Percentiles rank a stretch among this genome's conserved stretches.
These are phyloP conservation scores for Aspergillus coremiiformis DNA, from an alignment of 495 filamentous ascomycete species.

Conservation along the genomic window DNA sequence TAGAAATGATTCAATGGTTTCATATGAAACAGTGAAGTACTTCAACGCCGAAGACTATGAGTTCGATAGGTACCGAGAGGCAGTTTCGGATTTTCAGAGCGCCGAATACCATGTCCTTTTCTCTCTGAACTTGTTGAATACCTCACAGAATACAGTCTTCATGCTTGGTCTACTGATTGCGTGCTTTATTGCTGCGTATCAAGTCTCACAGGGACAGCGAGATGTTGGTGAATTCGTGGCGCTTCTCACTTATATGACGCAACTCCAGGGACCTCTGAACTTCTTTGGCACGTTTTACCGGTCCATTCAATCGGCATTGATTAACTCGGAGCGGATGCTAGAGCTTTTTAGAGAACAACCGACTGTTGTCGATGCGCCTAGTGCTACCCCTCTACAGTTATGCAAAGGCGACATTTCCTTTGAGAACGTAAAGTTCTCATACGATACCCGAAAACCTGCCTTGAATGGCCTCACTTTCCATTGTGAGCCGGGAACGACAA, in stretches of 20 bases:
- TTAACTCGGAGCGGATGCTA: constrained; percentile 89
- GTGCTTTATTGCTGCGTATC: constrained; percentile 81
- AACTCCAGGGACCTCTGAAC: constrained; percentile 87
- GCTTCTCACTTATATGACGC: constrained; percentile 82
- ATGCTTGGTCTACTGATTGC: constrained; percentile 79
- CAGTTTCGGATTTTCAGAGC: constrained; percentile 73
- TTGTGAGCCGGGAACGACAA: constrained; percentile 83
- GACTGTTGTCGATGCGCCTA: constrained; percentile 68
- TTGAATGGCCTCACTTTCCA: constrained; percentile 73
- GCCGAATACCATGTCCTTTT: constrained; percentile 84
- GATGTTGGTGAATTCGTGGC: constrained; percentile 72
- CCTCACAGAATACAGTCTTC: constrained; percentile 88
- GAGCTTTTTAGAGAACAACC: constrained; percentile 94
- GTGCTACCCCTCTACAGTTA: constrained; percentile 44
- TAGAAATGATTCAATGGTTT: constrained; percentile 91
- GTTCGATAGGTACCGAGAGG: constrained; percentile 73
- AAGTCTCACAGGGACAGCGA: constrained; percentile 66
- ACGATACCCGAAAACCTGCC: constrained; percentile 81
- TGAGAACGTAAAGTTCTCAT: constrained; percentile 81
- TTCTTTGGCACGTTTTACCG: constrained; percentile 98
- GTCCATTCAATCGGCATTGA: constrained; percentile 92
- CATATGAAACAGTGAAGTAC: constrained; percentile 98
- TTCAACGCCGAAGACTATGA: constrained; percentile 96
- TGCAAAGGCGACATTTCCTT: constrained; percentile 81
- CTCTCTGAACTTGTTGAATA: constrained; percentile 88